A percentile compares a stretch with the other conserved stretches of the same genome.
Evolutionary conservation across 257 asterid genomes (phyloP).

Genomic region (Solanum boliviense): DNA sequence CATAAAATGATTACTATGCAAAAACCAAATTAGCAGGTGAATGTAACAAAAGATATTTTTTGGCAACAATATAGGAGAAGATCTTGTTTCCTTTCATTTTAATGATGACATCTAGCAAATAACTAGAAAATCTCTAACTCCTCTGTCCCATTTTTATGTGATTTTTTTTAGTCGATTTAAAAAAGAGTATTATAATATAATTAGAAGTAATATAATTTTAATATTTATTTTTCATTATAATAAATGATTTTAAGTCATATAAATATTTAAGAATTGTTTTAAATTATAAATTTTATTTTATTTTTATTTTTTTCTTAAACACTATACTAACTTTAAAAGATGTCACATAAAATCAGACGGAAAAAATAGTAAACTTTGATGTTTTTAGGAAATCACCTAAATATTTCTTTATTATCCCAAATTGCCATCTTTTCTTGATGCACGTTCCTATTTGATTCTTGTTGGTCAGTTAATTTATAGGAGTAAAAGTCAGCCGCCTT

Average conservation of each 20-base stretch:
- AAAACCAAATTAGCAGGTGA: not conserved
- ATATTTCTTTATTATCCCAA: not conserved
- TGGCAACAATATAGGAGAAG: not conserved
- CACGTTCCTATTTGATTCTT: not conserved
- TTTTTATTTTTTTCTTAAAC: no score
- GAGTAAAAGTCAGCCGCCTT: conserved; percentile 1
- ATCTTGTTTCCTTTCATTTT: not conserved
- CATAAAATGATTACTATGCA: not conserved
- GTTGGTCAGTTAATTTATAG: not conserved
- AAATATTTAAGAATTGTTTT: accelerated
- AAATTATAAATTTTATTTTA: no score
- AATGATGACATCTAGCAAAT: not conserved
- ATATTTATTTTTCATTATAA: accelerated
- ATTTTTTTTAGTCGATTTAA: no score
- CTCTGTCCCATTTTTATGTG: not conserved
- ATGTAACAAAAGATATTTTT: not conserved
- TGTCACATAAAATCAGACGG: no score
- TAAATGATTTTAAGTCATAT: accelerated
- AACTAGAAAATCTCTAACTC: not conserved
- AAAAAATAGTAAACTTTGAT: not conserved
- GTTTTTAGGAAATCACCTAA: not conserved
- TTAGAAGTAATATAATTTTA: no score
- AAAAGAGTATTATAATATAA: accelerated
- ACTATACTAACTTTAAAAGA: no score
- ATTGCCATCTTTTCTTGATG: not conserved